phyloP scores from a whole-genome alignment of 208 protist species.

The Leishmania tropica region DNA sequence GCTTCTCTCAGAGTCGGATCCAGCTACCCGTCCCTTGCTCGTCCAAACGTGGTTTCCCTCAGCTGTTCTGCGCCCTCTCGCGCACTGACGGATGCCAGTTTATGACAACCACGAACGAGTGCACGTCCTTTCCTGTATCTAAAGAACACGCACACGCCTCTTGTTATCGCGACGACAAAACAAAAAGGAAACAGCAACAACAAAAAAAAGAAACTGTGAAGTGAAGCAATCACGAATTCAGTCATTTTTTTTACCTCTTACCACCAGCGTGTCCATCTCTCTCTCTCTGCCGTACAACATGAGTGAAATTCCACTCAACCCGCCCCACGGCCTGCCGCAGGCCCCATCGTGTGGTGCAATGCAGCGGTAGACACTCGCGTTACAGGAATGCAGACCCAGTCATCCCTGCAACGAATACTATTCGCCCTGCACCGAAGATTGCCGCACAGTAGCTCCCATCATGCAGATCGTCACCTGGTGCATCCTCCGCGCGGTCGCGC shows the following conservation, averaged over 20 bases:
- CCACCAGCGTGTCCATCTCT: no score
- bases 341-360: no score
- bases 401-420: background rate
- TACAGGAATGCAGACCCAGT: background rate
- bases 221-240: background rate
- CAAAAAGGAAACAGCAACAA: background rate
- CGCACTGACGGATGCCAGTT: background rate
- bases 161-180: no score
- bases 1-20: background rate
- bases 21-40: background rate
- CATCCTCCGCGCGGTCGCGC: no score
- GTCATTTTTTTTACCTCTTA: no score
- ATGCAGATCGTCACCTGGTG: no score
- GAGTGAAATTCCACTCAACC: no score
- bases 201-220: background rate
- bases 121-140: no score
- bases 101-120: background rate
- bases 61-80: background rate
- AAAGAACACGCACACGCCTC: background rate
- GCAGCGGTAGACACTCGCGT: background rate
- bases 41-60: background rate
- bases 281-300: no score
- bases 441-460: no score
- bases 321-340: no score
- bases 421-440: no score